Evolutionary conservation across 2,329 filamentous ascomycete species (phyloP), one percentile per base, ranked within the genome.

Genomic region (Scytalidium lignicola): DNA sequence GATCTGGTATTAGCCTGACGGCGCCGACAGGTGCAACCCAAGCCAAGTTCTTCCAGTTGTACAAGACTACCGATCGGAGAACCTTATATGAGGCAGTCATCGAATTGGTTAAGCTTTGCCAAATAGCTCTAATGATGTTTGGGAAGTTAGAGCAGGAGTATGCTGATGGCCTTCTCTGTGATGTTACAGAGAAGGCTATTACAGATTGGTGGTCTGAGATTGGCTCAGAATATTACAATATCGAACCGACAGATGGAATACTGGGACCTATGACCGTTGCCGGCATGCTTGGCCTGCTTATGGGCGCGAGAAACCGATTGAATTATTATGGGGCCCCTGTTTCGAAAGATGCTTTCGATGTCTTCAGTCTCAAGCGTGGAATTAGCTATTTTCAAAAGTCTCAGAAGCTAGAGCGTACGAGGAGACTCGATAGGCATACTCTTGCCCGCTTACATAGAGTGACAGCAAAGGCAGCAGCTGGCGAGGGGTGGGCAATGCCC

Each of bases 151-250:
- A 88, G n/a, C 79, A 85, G 23, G 88, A 91, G 56, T 97, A 95
- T 64, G 88, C 89, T 7, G 93, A 99, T 62, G 93, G 93, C 0
- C 71, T 96, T 20, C 78, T 99, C 2, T 99, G 93, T 65, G 93
- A 99, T 69, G 76, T 93, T 41, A 97, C 93, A 0, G 93, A 99
- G 66, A 85, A 79, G 53, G 90, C 91, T 1, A 83, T 97, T 59
- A 86, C 85, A 53, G 88, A 96, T 65, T 99, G 93, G 93, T 97
- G 93, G 93, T 85, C 88, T 1, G 89, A 96, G 61, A 86, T 96
- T 51, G 93, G 93, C 1, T 85, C 85, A 0, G 92, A 97, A 57
- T 85, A 93, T 62, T 96, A 92, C 72, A 95, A 92, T 48, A 81
- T 90, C 28, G 93, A 97, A 66, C 92, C 93, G 1, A 87, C 86